Conservation (phyloP, 805 yeast genomes). For the Lipomyces spencermartinsiae region DNA sequence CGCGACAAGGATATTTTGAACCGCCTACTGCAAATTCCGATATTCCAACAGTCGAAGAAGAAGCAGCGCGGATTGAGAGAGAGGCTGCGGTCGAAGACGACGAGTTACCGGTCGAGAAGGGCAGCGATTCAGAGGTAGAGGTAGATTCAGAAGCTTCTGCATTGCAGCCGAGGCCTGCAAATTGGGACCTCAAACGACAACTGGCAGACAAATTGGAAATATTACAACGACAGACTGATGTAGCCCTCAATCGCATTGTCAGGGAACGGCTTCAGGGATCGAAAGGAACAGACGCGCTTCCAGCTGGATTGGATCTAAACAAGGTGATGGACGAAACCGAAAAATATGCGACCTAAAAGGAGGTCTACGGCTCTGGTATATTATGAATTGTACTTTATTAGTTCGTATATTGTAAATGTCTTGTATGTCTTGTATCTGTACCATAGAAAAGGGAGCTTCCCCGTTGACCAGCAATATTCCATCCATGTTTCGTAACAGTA, state of each 20-base stretch:
- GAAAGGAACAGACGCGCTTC: constrained; percentile 15
- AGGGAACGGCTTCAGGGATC: constrained; percentile 46
- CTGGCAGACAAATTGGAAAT: constrained; percentile 49
- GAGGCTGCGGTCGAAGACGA: constrained; percentile 15
- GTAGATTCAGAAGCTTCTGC: constrained; percentile 38
- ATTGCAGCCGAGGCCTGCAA: constrained; percentile 43
- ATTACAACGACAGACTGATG: constrained; percentile 53
- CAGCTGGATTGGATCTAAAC: constrained; percentile 32
- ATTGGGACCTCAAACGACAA: constrained; percentile 51
- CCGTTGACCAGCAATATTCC: too few relatives aligned
- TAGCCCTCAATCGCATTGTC: constrained; percentile 50
- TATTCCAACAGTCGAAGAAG: constrained; percentile 42
- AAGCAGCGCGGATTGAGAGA: constrained; percentile 45
- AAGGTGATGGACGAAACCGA: constrained; percentile 27
- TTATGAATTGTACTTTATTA: background rate
- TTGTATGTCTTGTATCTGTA: background rate
- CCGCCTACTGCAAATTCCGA: constrained; percentile 35
- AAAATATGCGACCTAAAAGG: background rate
- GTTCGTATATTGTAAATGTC: background rate
- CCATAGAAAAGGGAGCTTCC: background rate
- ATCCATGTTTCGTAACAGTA: too few relatives aligned
- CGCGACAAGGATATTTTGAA: constrained; percentile 43
- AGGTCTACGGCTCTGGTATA: background rate
- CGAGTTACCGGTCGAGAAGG: constrained; percentile 45
- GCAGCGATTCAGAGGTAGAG: constrained; percentile 38